A percentile compares a stretch with the other conserved stretches of the same genome.
Conservation (phyloP, 306 rosid species). For the Cucurbita pepo region DNA sequence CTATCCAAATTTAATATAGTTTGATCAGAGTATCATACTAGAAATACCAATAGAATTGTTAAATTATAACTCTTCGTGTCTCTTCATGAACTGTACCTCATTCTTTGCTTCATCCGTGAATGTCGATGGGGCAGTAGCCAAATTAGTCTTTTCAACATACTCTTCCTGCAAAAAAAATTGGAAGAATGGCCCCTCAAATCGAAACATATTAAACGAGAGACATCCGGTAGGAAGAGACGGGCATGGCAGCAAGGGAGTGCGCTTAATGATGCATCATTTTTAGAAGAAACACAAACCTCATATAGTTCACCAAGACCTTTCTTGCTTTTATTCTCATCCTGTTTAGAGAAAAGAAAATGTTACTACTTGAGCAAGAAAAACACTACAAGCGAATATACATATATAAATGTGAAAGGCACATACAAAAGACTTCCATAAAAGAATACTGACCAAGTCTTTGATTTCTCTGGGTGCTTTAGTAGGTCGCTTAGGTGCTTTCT, state of each 20-base stretch:
- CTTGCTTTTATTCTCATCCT: conserved; percentile 92
- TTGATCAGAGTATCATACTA: background rate
- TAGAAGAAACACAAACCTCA: conserved; percentile 53
- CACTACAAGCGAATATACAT: background rate
- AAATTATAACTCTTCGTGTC: background rate
- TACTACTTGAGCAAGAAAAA: background rate
- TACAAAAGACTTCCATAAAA: conserved; percentile 1
- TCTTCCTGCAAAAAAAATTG: conserved; percentile 51
- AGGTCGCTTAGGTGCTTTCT: conserved; percentile 47
- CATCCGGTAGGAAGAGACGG: background rate
- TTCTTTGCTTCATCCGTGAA: conserved; percentile 54
- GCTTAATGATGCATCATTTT: conserved; percentile 6
- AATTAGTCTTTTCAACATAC: conserved; percentile 49
- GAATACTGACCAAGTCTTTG: conserved; percentile 56
- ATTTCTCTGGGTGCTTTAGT: conserved; percentile 51
- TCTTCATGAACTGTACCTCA: conserved; percentile 34
- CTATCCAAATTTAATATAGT: background rate
- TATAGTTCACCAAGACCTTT: conserved; percentile 75
- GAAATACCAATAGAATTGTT: background rate
- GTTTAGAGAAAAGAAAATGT: background rate
- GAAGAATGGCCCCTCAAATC: too few species aligned
- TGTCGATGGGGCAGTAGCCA: conserved; percentile 44
- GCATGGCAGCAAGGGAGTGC: background rate
- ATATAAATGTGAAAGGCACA: background rate
- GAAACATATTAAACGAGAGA: background rate